These are phyloP conservation scores for Grigorovia humatica DNA, from an alignment of 805 yeast genomes.

Conservation along the genomic window DNA sequence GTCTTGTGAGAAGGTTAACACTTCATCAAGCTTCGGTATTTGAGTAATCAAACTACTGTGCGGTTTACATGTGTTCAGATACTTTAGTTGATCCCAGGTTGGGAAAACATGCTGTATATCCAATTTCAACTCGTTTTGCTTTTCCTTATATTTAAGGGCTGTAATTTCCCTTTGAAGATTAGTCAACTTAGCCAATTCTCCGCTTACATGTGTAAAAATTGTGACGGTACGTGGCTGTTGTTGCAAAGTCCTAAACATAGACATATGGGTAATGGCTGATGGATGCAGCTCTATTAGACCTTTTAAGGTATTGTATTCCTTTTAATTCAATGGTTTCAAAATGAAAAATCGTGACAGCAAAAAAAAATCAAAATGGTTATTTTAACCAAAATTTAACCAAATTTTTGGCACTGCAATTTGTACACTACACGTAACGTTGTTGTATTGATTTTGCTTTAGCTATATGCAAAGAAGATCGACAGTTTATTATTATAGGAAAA, in stretches of 20 bases:
- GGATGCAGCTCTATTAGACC: neutral
- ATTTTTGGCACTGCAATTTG: neutral
- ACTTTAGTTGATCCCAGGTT: constrained; percentile 23
- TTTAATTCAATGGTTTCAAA: too few relatives aligned
- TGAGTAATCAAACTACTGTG: constrained; percentile 8
- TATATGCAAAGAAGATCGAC: neutral
- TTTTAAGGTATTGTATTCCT: neutral
- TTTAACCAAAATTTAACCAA: too few relatives aligned
- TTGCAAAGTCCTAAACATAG: neutral
- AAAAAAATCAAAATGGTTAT: neutral
- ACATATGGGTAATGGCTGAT: neutral
- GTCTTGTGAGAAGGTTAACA: constrained; percentile 9
- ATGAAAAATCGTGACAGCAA: neutral
- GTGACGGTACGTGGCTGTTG: neutral
- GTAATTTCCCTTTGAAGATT: neutral
- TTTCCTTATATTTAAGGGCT: constrained; percentile 4
- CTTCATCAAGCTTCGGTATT: constrained; percentile 11
- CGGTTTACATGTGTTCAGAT: constrained; percentile 14
- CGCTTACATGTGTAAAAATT: constrained; percentile 30
- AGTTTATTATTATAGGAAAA: constrained; percentile 16
- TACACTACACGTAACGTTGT: too few relatives aligned
- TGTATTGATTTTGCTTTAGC: too few relatives aligned
- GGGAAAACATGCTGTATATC: constrained; percentile 21
- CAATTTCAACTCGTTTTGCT: constrained; percentile 11
- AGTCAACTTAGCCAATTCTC: neutral